These are phyloP conservation scores for Xylaria sp. DNA, from an alignment of 2,329 filamentous ascomycete species.

Conservation along the genomic window DNA sequence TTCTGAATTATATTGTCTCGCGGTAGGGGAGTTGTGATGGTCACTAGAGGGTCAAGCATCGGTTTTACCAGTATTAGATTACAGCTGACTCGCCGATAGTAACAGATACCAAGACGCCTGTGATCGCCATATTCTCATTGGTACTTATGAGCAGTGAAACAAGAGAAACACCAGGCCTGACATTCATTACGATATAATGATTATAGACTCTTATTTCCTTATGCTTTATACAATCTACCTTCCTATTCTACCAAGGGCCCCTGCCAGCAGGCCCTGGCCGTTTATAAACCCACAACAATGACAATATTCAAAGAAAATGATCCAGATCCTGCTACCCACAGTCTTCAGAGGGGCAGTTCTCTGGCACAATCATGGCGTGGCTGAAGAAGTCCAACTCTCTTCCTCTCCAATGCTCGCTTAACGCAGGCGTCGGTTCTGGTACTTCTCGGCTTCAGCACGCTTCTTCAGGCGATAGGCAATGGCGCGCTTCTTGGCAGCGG, in stretches of 20 bases:
- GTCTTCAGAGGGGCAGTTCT: neutral
- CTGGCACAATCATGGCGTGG: neutral
- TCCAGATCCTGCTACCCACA: neutral
- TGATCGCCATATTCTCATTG: neutral
- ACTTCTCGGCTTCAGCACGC: slow-evolving; percentile 43
- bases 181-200: neutral
- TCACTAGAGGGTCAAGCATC: neutral
- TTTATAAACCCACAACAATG: neutral
- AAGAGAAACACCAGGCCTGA: neutral
- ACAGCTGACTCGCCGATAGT: neutral
- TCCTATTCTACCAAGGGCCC: slow-evolving; percentile 4
- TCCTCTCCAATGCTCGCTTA: slow-evolving; percentile 10
- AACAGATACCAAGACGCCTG: neutral
- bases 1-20: too few relatives aligned
- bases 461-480: slow-evolving; percentile 63
- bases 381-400: neutral
- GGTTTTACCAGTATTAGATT: neutral
- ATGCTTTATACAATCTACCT: neutral
- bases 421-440: slow-evolving; percentile 41
- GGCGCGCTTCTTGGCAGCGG: slow-evolving; percentile 69
- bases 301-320: neutral
- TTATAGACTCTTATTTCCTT: neutral
- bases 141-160: neutral
- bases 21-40: neutral
- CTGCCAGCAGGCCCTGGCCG: slow-evolving; percentile 23